Evolutionary conservation across 2,329 filamentous ascomycete genomes (phyloP).

Genomic region (Penicillium sp.): DNA sequence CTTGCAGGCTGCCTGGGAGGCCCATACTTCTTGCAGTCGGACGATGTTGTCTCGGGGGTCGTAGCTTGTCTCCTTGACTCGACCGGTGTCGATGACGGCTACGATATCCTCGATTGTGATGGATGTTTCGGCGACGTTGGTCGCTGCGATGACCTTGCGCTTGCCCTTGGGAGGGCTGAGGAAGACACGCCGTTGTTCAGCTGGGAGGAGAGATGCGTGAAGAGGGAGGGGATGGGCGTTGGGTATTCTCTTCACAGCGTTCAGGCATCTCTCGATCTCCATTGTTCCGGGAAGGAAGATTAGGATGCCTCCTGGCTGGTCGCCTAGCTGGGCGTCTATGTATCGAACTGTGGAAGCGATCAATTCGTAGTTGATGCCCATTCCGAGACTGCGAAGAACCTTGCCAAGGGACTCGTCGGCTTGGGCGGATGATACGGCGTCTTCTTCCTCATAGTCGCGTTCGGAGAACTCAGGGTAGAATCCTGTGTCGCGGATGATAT

Average conservation of each 20-base stretch:
- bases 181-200: slow-evolving; percentile 83
- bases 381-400: slow-evolving; percentile 62
- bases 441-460: slow-evolving; percentile 30
- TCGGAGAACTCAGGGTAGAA: slow-evolving; percentile 46
- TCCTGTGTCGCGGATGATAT: slow-evolving; percentile 69
- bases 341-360: slow-evolving; percentile 68
- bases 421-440: slow-evolving; percentile 39
- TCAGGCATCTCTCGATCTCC: slow-evolving; percentile 77
- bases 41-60: slow-evolving; percentile 89
- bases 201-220: slow-evolving; percentile 81
- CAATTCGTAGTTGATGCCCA: slow-evolving; percentile 83
- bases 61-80: slow-evolving; percentile 93
- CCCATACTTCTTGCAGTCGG: slow-evolving; percentile 89
- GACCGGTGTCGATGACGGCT: slow-evolving; percentile 86
- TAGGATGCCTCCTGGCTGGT: slow-evolving; percentile 75
- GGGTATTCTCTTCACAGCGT: slow-evolving; percentile 56
- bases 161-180: slow-evolving; percentile 64
- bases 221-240: slow-evolving; percentile 72
- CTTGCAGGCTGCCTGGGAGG: slow-evolving; percentile 84
- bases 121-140: slow-evolving; percentile 94
- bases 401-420: slow-evolving; percentile 51
- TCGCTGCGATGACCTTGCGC: slow-evolving; percentile 86
- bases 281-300: slow-evolving; percentile 87
- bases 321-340: slow-evolving; percentile 68
- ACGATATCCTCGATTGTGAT: slow-evolving; percentile 98